Evolutionary conservation across 2,329 filamentous ascomycete species (phyloP), one percentile per base, ranked within the genome.

Genomic region (Hypoxylon sp.): DNA sequence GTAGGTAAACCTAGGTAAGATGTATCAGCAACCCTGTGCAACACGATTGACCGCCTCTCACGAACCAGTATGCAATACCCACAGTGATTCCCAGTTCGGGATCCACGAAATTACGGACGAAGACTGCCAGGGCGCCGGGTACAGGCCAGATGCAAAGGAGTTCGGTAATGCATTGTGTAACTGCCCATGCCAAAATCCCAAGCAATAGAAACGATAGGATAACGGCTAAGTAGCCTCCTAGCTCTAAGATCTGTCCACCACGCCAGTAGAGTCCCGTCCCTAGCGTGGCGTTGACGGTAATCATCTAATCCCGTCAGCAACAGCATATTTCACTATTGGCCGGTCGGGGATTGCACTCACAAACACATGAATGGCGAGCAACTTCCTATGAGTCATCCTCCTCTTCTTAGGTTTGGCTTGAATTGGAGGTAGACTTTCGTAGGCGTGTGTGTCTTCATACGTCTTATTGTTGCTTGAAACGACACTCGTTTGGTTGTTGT

Each of bases 51-150:
- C 19, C 11, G n/a, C 14, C n/a, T 33, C n/a, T 22, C 5, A 65
- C 77, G 52, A 58, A 79, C 77, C 78, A 79, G 56, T 79, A 78
- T 42, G 74, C 73, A 33, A 79, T 70, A 35, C 77, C 78, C 19
- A 78, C 73, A 5, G 72, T 72, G 26, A 78, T 76, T 5, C 77
- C 77, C n/a, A 79, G 67, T 39, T 79, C 77, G 9, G 63, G 68
- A 44, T 79, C 77, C 8, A 79, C 74, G 59, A 78, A 79, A 56
- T 76, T 75, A 57, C 76, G 72, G 9, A 79, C 76, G 46, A 77
- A 79, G 46, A 76, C 73, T 5, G 74, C 74, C 22, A 79, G 35
- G 1, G 77, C 77, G 22, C 78, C 77, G 0, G 77, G 77, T 13
- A 80, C 71, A 4, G 77, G 76, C 76, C 76, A 78, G 19, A 78